Evolutionary conservation across 805 yeast species (phyloP), one percentile per base, ranked within the genome.

Genomic region (Danielia reshetovae): DNA sequence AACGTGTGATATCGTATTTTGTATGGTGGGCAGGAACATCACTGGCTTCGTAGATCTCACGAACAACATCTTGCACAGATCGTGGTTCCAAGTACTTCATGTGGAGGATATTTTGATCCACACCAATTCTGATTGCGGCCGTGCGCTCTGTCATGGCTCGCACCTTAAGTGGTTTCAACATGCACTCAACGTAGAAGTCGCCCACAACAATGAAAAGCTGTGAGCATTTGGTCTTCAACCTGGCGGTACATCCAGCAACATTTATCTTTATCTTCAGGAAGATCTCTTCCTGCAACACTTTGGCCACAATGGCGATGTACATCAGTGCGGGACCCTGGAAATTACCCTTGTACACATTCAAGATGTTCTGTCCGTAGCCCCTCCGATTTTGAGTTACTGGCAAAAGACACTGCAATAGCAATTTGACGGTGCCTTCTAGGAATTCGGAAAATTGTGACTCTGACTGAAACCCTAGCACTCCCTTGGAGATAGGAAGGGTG

Each of bases 331-430:
- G 17, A 18, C 42, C 44, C 13, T 15, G 13, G 4, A 40, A 36
- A 11, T 38, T 24, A 10, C 48, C 48, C 13, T 29, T 34, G 17
- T 45, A 45, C 2, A 35, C 32, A 7, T 43, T 37, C 2, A 43
- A 39, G 4, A 45, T 37, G 14, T 40, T 43, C n/a, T 36, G n/a
- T n/a, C n/a, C n/a, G n/a, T n/a, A n/a, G n/a, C n/a, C n/a, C 39
- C 12, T 39, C 48, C 13, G n/a, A n/a, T n/a, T n/a, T n/a, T n/a
- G n/a, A n/a, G 22, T 19, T 19, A 7, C 9, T 19, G 22, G 22
- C 7, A 19, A 7, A 19, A 19, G 9, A 9, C 7, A 19, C 9
- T 19, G 22, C 22, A 19, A 19, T 19, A 19, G 9, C 22, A 19
- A 9, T 19, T 19, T 7, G 9, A 19, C 22, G 7, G 22, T 9